Percentiles rank a stretch among this genome's conserved stretches.
Evolutionary conservation across 805 yeast genomes (phyloP).

Genomic region (Saccharomycopsis vini): DNA sequence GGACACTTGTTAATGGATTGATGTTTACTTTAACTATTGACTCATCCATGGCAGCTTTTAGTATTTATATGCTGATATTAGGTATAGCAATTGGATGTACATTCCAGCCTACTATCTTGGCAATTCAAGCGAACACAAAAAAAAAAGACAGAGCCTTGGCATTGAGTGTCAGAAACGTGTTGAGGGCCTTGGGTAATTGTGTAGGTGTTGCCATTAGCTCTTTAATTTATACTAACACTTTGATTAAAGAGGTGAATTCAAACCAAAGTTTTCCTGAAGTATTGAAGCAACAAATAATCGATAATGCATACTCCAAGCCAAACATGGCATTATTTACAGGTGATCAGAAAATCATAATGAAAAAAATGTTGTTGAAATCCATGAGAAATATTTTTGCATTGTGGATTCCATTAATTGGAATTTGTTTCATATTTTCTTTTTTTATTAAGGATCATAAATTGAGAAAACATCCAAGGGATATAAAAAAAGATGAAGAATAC

Average conservation of each 20-base stretch:
- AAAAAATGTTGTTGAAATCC: conserved; percentile 5
- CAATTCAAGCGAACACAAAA: conserved; percentile 43
- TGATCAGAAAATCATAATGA: not conserved
- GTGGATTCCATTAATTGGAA: conserved; percentile 10
- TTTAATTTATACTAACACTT: conserved; percentile 30
- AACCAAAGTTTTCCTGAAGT: conserved; percentile 1
- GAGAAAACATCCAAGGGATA: not conserved
- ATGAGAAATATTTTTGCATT: conserved; percentile 5
- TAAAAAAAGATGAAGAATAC: not conserved
- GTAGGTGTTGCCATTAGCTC: conserved; percentile 43
- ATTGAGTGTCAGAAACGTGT: conserved; percentile 46
- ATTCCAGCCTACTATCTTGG: conserved; percentile 29
- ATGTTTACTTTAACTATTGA: conserved; percentile 28
- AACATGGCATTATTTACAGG: not conserved
- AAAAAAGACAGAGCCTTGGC: conserved; percentile 50
- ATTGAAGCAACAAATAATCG: conserved; percentile 1
- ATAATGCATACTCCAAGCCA: conserved; percentile 9
- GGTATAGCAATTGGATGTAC: conserved; percentile 43
- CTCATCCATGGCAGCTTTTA: conserved; percentile 29
- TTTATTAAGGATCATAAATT: not conserved
- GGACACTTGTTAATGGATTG: conserved; percentile 35
- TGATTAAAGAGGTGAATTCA: conserved; percentile 19
- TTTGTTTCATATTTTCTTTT: not conserved
- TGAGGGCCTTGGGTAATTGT: conserved; percentile 55
- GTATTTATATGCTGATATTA: conserved; percentile 28